Evolutionary conservation across 805 yeast species (phyloP).

Genomic region (Saturnispora diversa): DNA sequence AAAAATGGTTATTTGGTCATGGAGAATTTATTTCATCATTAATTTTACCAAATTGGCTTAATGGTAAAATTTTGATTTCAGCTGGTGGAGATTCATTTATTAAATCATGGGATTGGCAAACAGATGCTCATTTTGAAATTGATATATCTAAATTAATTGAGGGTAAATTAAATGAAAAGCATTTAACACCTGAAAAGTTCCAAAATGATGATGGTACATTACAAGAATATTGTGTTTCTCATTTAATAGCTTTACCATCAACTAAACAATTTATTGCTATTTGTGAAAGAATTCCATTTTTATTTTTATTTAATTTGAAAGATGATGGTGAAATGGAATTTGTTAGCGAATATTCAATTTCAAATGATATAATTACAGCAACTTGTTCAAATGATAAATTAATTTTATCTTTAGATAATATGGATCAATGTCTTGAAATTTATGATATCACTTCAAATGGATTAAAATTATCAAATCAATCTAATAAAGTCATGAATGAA

Average conservation of each 20-base stretch:
- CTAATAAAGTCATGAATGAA: conserved; percentile 25
- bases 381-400: conserved; percentile 21
- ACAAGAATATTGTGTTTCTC: conserved; percentile 45
- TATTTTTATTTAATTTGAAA: conserved; percentile 33
- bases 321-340: conserved; percentile 26
- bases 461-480: conserved; percentile 17
- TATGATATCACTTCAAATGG: conserved; percentile 22
- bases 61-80: conserved; percentile 49
- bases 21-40: conserved; percentile 69
- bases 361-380: conserved; percentile 23
- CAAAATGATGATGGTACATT: conserved; percentile 41
- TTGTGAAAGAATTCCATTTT: conserved; percentile 39
- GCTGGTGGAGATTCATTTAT: conserved; percentile 88
- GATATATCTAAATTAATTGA: conserved; percentile 31
- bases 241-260: conserved; percentile 26
- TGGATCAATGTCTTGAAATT: conserved; percentile 18
- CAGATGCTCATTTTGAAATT: conserved; percentile 37
- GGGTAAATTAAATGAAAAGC: conserved; percentile 42
- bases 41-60: conserved; percentile 42
- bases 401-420: conserved; percentile 22
- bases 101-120: conserved; percentile 71
- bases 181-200: conserved; percentile 58
- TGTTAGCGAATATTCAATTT: conserved; percentile 24
- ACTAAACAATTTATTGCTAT: conserved; percentile 33
- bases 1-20: conserved; percentile 83